A percentile compares a stretch with the other conserved stretches of the same genome.
These are phyloP conservation scores for Venturiaceae sp. DNA, from an alignment of 2,329 filamentous ascomycete genomes.

Conservation along the genomic window DNA sequence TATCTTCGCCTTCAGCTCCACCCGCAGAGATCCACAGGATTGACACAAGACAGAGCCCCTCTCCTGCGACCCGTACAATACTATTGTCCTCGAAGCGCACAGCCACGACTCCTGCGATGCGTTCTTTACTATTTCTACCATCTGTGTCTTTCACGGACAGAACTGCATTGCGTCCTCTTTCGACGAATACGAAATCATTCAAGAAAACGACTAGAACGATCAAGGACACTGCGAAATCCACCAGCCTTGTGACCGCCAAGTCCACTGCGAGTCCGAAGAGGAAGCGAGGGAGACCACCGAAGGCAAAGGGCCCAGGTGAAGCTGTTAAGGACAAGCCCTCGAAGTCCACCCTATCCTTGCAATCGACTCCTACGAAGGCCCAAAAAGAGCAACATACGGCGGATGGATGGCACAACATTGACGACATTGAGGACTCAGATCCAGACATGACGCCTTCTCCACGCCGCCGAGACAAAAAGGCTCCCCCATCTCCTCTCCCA, in stretches of 20 bases:
- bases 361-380: neutral
- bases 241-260: neutral
- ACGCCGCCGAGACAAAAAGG: conserved; percentile 16
- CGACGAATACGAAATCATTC: conserved; percentile 1
- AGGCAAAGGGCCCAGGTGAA: conserved; percentile 10
- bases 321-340: too few relatives aligned
- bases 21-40: neutral
- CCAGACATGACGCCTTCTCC: conserved; percentile 26
- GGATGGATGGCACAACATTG: conserved; percentile 10
- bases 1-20: neutral
- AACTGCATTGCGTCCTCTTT: neutral
- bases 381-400: neutral
- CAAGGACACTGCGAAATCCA: neutral
- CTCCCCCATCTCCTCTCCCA: neutral
- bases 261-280: conserved; percentile 12
- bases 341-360: neutral
- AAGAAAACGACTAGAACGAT: neutral
- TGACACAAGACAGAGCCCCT: neutral
- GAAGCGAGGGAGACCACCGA: conserved; percentile 15
- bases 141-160: neutral
- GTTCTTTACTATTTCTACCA: neutral
- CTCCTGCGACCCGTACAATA: neutral
- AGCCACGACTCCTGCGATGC: neutral
- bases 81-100: neutral
- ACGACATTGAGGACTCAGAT: conserved; percentile 30